These are phyloP conservation scores for Colletotrichum chlorophyti DNA, from an alignment of 2,329 filamentous ascomycete species.

Conservation along the genomic window DNA sequence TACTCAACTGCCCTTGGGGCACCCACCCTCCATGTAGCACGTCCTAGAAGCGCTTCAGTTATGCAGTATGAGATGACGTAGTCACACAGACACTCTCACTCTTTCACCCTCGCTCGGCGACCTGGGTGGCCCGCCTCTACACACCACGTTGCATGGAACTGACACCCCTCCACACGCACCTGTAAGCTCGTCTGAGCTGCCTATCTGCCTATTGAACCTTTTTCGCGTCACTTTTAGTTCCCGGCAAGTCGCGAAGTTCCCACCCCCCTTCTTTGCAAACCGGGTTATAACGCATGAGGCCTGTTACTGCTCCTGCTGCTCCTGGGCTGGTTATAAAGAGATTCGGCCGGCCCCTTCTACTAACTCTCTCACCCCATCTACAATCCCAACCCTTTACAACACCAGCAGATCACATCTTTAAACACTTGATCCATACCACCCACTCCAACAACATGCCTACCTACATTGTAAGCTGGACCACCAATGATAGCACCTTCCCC, in stretches of 20 bases:
- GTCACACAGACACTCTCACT: background rate
- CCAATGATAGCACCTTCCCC: no score
- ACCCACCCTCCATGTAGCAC: no score
- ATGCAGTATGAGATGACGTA: constrained; percentile 9
- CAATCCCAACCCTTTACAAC: background rate
- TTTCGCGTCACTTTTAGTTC: constrained; percentile 23
- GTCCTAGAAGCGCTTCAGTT: no score
- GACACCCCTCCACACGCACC: background rate
- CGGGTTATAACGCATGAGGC: constrained; percentile 17
- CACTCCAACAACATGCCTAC: constrained; percentile 51
- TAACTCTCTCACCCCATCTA: background rate
- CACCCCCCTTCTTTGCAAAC: constrained; percentile 13
- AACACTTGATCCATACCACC: background rate
- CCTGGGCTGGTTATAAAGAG: constrained; percentile 21
- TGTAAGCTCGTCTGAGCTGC: no score
- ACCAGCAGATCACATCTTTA: no score
- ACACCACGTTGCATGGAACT: constrained; percentile 21
- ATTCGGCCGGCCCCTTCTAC: background rate
- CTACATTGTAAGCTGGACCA: constrained; percentile 65
- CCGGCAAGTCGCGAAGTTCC: constrained; percentile 18
- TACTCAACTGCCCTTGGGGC: no score
- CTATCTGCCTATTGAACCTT: background rate
- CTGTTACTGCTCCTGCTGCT: no score
- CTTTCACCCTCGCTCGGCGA: no score
- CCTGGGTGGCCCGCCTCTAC: no score